Evolutionary conservation across 2,329 filamentous ascomycete genomes (phyloP), one percentile per base, ranked within the genome.

Genomic region (Sclerotinia glacialis): DNA sequence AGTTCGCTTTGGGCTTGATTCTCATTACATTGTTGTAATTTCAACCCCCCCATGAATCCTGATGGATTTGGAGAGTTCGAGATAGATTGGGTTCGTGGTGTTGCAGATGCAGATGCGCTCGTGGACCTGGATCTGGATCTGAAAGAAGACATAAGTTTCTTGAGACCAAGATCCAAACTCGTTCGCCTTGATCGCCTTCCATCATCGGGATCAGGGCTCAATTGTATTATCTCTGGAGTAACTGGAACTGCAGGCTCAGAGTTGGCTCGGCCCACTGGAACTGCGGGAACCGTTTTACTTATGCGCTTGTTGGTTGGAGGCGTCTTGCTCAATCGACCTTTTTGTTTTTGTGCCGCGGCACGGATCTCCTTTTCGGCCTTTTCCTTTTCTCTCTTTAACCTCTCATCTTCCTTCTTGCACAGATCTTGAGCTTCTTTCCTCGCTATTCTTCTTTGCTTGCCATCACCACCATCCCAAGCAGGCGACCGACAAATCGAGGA

Each of bases 401-500:
- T 77, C n/a, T 78, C 77, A 21, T 75, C 75, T 61, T 81, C 80
- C 69, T 78, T 81, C 61, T 77, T 80, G 53, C 73, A 74, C 68
- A 78, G 77, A 72, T 76, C 68, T 76, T 81, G 67, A 72, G 76
- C 66, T 79, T 78, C 69, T 75, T 77, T 54, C 76, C 76, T 77
- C 58, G 80, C 77, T 67, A 81, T 79, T 59, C 81, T 81, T 69
- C 77, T 81, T 64, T 78, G 81, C 66, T 75, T 77, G 26, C 81
- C 80, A 3, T 80, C 80, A 70, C 84, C 84, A 28, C 83, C 81
- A 69, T 86, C 85, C 86, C 86, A 88, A 65, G 82, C 86, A 1
- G 86, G 86, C 1, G 86, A 88, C 65, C 86, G 83, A 68, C 86
- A 88, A 64, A 87, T 84, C 0, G 74, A 76, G 6, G 75, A 76